Percentiles rank a stretch among this genome's conserved stretches.
Evolutionary conservation across 768 basidiomycete species (phyloP).

Genomic region (Boletus rufocinnamomeus): DNA sequence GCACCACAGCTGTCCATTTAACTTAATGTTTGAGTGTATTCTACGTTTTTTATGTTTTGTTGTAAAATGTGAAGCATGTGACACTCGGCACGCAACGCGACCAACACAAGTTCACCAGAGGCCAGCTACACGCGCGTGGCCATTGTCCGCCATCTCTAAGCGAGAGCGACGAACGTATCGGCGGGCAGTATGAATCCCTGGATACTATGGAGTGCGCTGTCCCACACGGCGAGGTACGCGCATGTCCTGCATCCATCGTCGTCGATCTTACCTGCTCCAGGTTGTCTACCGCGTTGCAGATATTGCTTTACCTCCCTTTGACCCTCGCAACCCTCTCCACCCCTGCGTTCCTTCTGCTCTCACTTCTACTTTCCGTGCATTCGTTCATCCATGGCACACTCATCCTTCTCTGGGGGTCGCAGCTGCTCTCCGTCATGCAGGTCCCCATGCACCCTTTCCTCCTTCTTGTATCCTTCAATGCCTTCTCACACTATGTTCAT

Average conservation of each 20-base stretch:
- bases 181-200: conserved; percentile 49
- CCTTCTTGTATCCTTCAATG: conserved; percentile 84
- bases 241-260: neutral
- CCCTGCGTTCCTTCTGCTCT: conserved; percentile 78
- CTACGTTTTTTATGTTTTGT: conserved; percentile 3
- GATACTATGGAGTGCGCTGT: conserved; percentile 65
- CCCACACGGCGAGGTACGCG: conserved; percentile 63
- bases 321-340: conserved; percentile 82
- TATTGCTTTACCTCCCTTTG: conserved; percentile 80
- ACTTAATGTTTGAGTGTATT: neutral
- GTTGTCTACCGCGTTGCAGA: conserved; percentile 75
- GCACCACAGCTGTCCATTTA: conserved; percentile 26
- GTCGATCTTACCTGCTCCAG: conserved; percentile 38
- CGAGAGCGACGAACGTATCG: conserved; percentile 4
- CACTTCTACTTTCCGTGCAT: conserved; percentile 73
- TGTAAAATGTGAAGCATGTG: conserved; percentile 6
- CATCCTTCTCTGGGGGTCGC: conserved; percentile 68
- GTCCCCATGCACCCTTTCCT: conserved; percentile 87
- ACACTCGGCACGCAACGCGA: conserved; percentile 3
- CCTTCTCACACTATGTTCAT: conserved; percentile 66
- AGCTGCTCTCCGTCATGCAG: conserved; percentile 74
- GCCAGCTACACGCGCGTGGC: neutral
- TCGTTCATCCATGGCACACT: conserved; percentile 83
- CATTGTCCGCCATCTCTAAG: neutral
- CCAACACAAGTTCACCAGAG: conserved; percentile 1